Conservation (phyloP, 768 basidiomycete genomes). For the Lactarius sanguifluus region DNA sequence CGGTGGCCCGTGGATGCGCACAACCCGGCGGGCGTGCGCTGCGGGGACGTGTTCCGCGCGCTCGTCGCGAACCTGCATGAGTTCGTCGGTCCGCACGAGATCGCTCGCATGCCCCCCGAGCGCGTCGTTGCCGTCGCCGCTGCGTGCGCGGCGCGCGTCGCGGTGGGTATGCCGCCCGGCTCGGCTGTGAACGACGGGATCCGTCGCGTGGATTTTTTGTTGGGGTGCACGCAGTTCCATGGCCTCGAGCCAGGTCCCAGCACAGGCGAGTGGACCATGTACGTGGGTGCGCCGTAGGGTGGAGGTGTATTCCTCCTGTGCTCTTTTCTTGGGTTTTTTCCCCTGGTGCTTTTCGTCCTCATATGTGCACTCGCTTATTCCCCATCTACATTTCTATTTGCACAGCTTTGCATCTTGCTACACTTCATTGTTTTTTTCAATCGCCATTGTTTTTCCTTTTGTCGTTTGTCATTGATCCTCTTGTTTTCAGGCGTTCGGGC, state of each 20-base stretch:
- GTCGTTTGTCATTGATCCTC: not conserved
- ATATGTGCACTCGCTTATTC: not conserved
- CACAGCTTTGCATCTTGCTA: not conserved
- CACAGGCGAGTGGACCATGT: slow-evolving; percentile 27
- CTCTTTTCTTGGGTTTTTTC: not conserved
- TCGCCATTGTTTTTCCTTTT: not conserved
- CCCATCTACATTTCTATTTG: not conserved
- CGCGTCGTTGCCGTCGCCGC: slow-evolving; percentile 5
- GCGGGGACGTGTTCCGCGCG: slow-evolving; percentile 50
- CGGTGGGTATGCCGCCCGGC: slow-evolving; percentile 5
- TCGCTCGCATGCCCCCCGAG: slow-evolving; percentile 30
- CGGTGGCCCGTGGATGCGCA: slow-evolving; percentile 57
- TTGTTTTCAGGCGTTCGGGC: not conserved
- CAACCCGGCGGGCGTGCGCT: slow-evolving; percentile 49
- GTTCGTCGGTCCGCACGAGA: slow-evolving; percentile 34
- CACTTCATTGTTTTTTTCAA: not conserved
- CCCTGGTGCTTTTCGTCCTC: not conserved
- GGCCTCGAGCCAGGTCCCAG: slow-evolving; percentile 24
- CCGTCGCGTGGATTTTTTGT: slow-evolving; percentile 21
- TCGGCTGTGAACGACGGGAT: slow-evolving; percentile 13
- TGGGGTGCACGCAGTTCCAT: slow-evolving; percentile 21
- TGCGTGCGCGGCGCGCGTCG: slow-evolving; percentile 29
- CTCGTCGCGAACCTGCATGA: slow-evolving; percentile 46
- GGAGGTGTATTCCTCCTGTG: not conserved
- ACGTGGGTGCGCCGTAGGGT: slow-evolving; percentile 20